phyloP scores from a whole-genome alignment of 2,329 filamentous ascomycete species.

The Fusarium nygamai region DNA sequence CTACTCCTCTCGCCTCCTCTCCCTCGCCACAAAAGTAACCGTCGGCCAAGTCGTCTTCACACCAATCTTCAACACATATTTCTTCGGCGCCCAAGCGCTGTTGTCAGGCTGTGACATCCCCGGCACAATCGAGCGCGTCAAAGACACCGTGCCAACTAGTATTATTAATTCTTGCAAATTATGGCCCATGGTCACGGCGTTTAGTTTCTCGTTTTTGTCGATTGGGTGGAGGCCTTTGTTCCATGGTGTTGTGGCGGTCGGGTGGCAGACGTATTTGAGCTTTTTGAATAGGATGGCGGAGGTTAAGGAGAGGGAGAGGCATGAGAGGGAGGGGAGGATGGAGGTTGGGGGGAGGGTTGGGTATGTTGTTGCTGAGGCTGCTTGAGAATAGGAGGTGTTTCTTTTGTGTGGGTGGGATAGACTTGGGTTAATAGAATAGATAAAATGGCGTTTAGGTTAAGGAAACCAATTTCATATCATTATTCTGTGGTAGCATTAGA shows the following conservation, averaged over 20 bases:
- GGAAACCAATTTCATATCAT: too few relatives aligned
- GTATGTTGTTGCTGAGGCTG: constrained; percentile 6
- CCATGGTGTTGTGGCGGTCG: constrained; percentile 80
- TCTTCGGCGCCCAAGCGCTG: constrained; percentile 82
- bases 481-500: too few relatives aligned
- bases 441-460: too few relatives aligned
- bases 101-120: constrained; percentile 72
- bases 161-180: constrained; percentile 84
- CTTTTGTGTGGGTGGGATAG: constrained; percentile 1
- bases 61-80: constrained; percentile 84
- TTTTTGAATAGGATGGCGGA: constrained; percentile 81
- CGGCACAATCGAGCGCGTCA: constrained; percentile 76
- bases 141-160: constrained; percentile 78
- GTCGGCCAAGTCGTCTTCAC: constrained; percentile 86
- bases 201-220: constrained; percentile 86
- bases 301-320: constrained; percentile 34
- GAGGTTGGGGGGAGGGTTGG: background rate
- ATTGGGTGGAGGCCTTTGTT: constrained; percentile 85
- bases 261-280: constrained; percentile 92
- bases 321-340: background rate
- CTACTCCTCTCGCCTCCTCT: constrained; percentile 76
- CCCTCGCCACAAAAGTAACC: constrained; percentile 78
- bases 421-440: background rate
- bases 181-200: constrained; percentile 87
- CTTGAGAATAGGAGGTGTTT: background rate